Conservation (phyloP, 2,329 filamentous ascomycete species). For the Colletotrichum sansevieriae region DNA sequence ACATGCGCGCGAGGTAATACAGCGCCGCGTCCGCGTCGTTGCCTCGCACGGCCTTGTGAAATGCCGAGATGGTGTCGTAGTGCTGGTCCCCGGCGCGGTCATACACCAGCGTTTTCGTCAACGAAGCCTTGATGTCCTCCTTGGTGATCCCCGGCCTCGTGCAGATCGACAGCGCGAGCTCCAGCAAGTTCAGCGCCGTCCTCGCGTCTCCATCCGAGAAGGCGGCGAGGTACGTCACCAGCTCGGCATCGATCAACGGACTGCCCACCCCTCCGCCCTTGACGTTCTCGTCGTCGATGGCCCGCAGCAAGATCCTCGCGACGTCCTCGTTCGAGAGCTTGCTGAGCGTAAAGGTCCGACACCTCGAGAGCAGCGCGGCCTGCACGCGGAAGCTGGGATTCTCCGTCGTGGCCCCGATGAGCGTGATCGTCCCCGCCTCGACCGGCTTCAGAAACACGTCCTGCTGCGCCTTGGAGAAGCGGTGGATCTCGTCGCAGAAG, state of each 20-base stretch:
- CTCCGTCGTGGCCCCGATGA: slow-evolving; percentile 96
- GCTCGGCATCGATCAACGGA: slow-evolving; percentile 79
- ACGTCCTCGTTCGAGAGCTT: slow-evolving; percentile 82
- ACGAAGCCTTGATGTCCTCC: slow-evolving; percentile 80
- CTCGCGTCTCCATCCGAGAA: slow-evolving; percentile 95
- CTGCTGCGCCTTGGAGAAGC: slow-evolving; percentile 92
- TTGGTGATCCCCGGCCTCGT: slow-evolving; percentile 74
- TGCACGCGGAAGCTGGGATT: slow-evolving; percentile 97
- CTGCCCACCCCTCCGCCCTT: slow-evolving; percentile 47
- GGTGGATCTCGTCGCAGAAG: slow-evolving; percentile 97
- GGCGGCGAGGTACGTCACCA: slow-evolving; percentile 84
- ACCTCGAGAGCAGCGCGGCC: slow-evolving; percentile 87
- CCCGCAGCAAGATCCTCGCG: slow-evolving; percentile 79
- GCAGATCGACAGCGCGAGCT: slow-evolving; percentile 86
- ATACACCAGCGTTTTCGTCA: slow-evolving; percentile 95
- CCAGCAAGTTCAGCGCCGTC: slow-evolving; percentile 91
- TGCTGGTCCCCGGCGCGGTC: slow-evolving; percentile 96
- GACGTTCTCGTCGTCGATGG: slow-evolving; percentile 70
- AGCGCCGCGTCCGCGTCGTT: slow-evolving; percentile 88
- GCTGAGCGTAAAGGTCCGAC: slow-evolving; percentile 88
- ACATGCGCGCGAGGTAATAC: slow-evolving; percentile 96
- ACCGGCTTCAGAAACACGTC: slow-evolving; percentile 95
- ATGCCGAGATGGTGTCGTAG: slow-evolving; percentile 97
- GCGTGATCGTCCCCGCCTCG: slow-evolving; percentile 88
- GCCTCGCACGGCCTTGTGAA: slow-evolving; percentile 95